Conservation (phyloP, 2,329 filamentous ascomycete genomes). For the Setomelanomma holmii region DNA sequence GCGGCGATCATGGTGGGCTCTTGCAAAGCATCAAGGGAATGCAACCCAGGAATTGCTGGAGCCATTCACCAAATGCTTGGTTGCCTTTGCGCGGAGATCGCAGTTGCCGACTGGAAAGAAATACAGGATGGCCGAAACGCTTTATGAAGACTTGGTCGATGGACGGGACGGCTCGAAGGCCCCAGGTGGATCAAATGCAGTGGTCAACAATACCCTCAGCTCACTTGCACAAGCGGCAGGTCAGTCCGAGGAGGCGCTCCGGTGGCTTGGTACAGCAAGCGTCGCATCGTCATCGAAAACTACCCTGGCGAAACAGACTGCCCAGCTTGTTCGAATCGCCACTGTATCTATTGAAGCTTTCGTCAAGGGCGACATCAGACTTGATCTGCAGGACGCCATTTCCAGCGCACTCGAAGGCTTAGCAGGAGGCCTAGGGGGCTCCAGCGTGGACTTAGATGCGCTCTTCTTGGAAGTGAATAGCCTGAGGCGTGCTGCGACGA, state of each 20-base stretch:
- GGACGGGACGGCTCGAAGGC: background rate
- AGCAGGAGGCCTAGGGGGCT: constrained; percentile 38
- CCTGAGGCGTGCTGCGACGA: constrained; percentile 40
- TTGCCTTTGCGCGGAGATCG: constrained; percentile 65
- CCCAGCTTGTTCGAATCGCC: constrained; percentile 35
- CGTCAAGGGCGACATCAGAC: constrained; percentile 23
- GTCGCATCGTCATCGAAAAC: constrained; percentile 15
- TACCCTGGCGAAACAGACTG: constrained; percentile 34
- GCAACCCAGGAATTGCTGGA: constrained; percentile 69
- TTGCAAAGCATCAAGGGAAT: constrained; percentile 67
- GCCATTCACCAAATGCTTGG: constrained; percentile 69
- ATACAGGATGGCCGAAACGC: constrained; percentile 49
- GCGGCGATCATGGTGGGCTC: constrained; percentile 70
- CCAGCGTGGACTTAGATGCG: constrained; percentile 41
- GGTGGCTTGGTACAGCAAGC: constrained; percentile 33
- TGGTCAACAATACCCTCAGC: constrained; percentile 31
- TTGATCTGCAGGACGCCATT: constrained; percentile 25
- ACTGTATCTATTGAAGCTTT: constrained; percentile 40
- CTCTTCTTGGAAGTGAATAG: constrained; percentile 46
- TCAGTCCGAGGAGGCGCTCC: constrained; percentile 42
- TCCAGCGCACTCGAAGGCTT: constrained; percentile 34
- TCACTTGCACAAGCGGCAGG: constrained; percentile 45
- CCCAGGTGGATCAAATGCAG: background rate
- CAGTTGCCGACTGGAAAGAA: constrained; percentile 42
- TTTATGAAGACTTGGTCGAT: constrained; percentile 32